Evolutionary conservation across 352 stramenopile species (phyloP), one percentile per base, ranked within the genome.

Genomic region (Pilasporangium apinafurcum): DNA sequence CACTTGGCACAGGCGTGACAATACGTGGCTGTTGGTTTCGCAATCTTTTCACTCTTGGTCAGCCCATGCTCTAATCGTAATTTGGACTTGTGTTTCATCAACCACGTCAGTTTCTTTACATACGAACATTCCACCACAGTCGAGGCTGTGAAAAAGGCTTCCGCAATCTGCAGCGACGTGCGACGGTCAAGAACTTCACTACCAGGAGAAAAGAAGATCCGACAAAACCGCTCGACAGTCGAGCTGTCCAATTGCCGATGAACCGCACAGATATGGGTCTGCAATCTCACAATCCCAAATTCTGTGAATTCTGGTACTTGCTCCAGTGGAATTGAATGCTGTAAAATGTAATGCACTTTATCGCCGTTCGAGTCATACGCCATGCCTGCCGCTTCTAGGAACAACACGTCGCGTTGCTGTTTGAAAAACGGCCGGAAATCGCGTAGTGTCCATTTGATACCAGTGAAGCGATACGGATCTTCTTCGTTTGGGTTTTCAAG

Each of bases 381-480:
- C 8, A 65, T 37, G 0, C 72, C 71, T 0, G 59, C 71, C 1
- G 55, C 62, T 27, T 84, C 68, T 25, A 79, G 36, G 26, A 82
- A 55, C 16, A 82, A 39, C 30, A 77, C 74, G 37, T 83, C 68
- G n/a, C 71, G 62, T 9, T 57, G 65, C 25, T 72, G 55, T 20
- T 76, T 55, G 33, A 81, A 80, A 37, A 18, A 71, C 31, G 6
- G 39, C 56, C 13, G 70, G 59, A 8, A 68, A 43, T 33, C 81
- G 68, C 39, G 73, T 75, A 0, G 62, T 66, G 48, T 80, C 71
- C 71, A 84, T 40, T 81, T 84, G 44, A 81, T 39, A 4, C 51
- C 63, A 8, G 79, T 44, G 44, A 72, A 84, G 13, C 53, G 59
- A 48, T 63, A 75, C 21, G 67, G 71, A 41, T 81, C 59, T 25